Evolutionary conservation across 2,329 filamentous ascomycete genomes (phyloP), one percentile per base, ranked within the genome.

Genomic region (Verticillium nubilum): DNA sequence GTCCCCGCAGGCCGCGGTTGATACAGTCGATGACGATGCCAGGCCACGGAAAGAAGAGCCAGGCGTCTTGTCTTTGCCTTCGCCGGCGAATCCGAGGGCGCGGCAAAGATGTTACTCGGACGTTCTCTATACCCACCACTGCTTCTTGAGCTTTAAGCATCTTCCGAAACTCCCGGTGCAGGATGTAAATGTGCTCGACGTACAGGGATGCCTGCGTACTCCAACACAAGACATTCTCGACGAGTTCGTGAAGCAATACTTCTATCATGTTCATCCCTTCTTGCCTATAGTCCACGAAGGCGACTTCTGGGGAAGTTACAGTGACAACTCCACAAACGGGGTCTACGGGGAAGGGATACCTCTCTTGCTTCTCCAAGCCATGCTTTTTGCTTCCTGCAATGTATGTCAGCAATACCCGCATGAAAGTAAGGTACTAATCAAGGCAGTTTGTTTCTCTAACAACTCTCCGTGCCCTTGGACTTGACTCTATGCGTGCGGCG

Each of bases 201-300:
- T 74, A 1, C 78, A 81, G 61, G 76, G 76, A 4, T 80, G 78
- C 62, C 69, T 82, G 2, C 72, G 73, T 17, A 67, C 82, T 6
- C 79, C 79, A 0, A 74, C 72, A 0, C 69, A 72, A 19, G 60
- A 68, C 1, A 69, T 78, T 1, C 67, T 81, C 0, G 75, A 80
- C 57, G 77, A 80, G 57, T 80, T 83, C 59, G 70, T 82, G 3
- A 72, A 76, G 63, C 75, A 79, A 55, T 80, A 78, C 62, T 80
- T 79, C 59, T 66, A 78, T 15, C 76, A 79, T 58, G 75, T 79
- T n/a, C 78, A 80, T 58, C 76, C 77, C 1, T 63, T 78, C 28
- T 66, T 79, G 31, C 77, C 77, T 0, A 66, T 80, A 25, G 62
- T 79, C 27, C 73, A 78, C 56, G 76, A 83, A 64, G 76, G 76